These are phyloP conservation scores for Aspergillus brunneoviolaceus DNA, from an alignment of 2,329 filamentous ascomycete species.

Conservation along the genomic window DNA sequence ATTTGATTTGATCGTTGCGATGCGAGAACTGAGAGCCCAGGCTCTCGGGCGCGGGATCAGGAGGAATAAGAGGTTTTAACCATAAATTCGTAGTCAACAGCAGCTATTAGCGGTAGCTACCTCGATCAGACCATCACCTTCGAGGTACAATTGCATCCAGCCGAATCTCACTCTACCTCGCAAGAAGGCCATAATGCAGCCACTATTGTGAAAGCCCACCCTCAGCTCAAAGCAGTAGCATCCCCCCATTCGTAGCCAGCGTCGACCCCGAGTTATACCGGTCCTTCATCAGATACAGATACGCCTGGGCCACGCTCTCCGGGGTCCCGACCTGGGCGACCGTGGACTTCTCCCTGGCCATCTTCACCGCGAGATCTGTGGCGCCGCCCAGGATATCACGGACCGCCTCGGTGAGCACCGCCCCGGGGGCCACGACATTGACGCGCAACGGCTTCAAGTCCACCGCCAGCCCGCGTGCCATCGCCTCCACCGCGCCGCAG, in stretches of 20 bases:
- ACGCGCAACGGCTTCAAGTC: slow-evolving; percentile 64
- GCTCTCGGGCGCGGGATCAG: no score
- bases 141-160: no score
- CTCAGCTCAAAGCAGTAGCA: no score
- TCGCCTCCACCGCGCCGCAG: slow-evolving; percentile 42
- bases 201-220: no score
- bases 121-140: no score
- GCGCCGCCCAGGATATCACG: slow-evolving; percentile 17
- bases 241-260: slow-evolving; percentile 41
- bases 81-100: no score
- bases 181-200: no score
- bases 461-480: slow-evolving; percentile 58
- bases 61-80: no score
- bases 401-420: slow-evolving; percentile 48
- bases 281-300: slow-evolving; percentile 45
- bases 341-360: slow-evolving; percentile 17
- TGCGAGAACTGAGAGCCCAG: no score
- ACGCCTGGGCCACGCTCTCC: slow-evolving; percentile 50
- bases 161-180: no score
- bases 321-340: slow-evolving; percentile 37
- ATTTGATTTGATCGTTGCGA: no score
- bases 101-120: no score
- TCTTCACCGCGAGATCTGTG: background rate
- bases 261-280: slow-evolving; percentile 37
- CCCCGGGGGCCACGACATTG: slow-evolving; percentile 61